Base-by-base conservation (phyloP, 306 rosid genomes). In the Rosa chinensis region DNA sequence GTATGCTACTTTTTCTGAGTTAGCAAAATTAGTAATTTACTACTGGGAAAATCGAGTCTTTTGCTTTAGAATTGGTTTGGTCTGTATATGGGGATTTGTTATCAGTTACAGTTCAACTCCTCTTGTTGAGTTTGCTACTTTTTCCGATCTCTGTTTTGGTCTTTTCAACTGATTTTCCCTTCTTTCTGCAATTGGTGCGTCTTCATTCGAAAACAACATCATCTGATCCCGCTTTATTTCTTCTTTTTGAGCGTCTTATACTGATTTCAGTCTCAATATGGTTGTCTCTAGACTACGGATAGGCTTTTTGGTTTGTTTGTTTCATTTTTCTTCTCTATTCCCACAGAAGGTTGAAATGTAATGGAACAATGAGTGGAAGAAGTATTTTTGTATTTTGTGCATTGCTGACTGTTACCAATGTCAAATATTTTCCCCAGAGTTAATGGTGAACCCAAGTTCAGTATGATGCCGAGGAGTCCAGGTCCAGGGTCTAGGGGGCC, bases 401-500 rank as follows among this genome's bases (percentile, higher is more conserved):
- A 49, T 64, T 55, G 49, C 63, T 80, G 66, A 64, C 78, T 76
- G 77, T 80, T 72, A 84, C 67, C 76, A 44, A 39, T 89, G 68
- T 67, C 40, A 48, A 80, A 53, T 82, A 18, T 75, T 80, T 82
- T 61, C 85, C 77, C 78, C 76, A 93, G 99, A 84, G 89, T 84
- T 78, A 89, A 78, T 66, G 81, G 77, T 50, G 95, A 95, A 58
- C 59, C 86, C 77, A 95, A 89, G 84, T 83, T 81, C 64, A 79
- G 52, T 52, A 63, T 58, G 75, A 91, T 85, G 88, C 66, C 93
- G 17, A 91, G 86, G 85, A 95, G 99, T 86, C 96, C 98, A 3
- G 94, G 94, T 78, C 88, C 94, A 23, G 90, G 87, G 53, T 89
- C 94, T 47, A 86, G 94, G 86, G 97, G 97, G 14, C 96, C 97